Evolutionary conservation across 176 grass and related monocot genomes (phyloP), one percentile per base, ranked within the genome.

Genomic region (Oryza rufipogon): DNA sequence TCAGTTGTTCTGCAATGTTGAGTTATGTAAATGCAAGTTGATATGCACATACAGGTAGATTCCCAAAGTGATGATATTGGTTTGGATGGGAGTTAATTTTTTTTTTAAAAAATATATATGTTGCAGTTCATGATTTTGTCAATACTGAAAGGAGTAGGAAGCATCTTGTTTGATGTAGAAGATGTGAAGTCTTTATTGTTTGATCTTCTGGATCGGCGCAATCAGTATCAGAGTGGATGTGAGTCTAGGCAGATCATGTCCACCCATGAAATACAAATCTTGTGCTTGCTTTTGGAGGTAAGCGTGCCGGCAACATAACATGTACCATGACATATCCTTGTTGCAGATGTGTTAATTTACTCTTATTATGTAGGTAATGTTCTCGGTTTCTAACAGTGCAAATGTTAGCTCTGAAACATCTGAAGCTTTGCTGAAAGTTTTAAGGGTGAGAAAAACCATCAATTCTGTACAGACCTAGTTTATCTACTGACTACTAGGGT

Each of bases 221-320:
- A 58, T 83, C 68, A 84, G 20, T 85, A 76, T 85, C 67, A 78
- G 66, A 23, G 36, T 84, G 84, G 54, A 58, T 47, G 52, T 74
- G 75, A 83, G 83, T 86, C 49, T 83, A 38, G 73, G 56, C 86
- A 83, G 80, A 85, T 76, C n/a, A 26, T 95, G 32, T 90, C 80
- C 20, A 87, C 65, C 38, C 71, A 86, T 89, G 93, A 98, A 92
- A 73, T 90, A n/a, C 75, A 90, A 34, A 85, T 86, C 30, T 79
- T 98, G 64, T 95, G 96, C 77, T 89, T 95, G 87, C 91, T 98
- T 85, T 92, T 98, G 85, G 86, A 98, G 96, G 96, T 98, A 91
- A 51, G 60, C 71, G 23, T 8, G 15, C 11, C 36, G 66, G 11
- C 41, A 66, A 15, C 20, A 73, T 54, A 63, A 63, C 58, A 63